Percentiles rank a stretch among this genome's conserved stretches.
Conservation (phyloP, 176 grass and related monocot species). For the Triticum timopheevii region DNA sequence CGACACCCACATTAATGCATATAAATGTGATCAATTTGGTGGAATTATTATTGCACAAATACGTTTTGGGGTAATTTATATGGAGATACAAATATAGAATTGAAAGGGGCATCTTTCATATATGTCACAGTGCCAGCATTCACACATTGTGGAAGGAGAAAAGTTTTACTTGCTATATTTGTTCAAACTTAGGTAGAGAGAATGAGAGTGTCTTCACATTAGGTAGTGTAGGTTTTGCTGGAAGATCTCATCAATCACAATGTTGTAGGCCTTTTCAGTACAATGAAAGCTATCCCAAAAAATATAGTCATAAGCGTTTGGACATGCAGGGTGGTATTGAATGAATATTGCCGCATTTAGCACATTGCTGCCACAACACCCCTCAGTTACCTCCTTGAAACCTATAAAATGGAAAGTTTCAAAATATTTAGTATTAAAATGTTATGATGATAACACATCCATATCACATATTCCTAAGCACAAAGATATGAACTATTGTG, state of each 20-base stretch:
- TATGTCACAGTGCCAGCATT: neutral
- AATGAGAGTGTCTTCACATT: constrained; percentile 23
- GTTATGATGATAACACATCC: neutral
- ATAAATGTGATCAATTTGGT: too few species aligned
- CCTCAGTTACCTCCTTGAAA: constrained; percentile 30
- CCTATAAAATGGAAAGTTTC: constrained; percentile 17
- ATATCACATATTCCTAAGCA: neutral
- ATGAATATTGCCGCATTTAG: constrained; percentile 41
- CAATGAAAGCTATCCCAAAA: constrained; percentile 66
- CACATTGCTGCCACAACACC: constrained; percentile 23
- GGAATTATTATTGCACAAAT: too few species aligned
- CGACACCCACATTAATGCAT: too few species aligned
- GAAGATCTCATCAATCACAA: constrained; percentile 45
- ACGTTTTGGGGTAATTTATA: too few species aligned
- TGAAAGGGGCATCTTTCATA: neutral
- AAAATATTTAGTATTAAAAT: neutral
- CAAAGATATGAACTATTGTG: neutral
- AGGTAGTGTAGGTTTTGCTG: constrained; percentile 4
- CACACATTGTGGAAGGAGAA: neutral
- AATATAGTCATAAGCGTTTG: constrained; percentile 41
- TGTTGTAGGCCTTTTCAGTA: constrained; percentile 38
- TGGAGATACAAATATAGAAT: neutral
- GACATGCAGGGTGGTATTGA: constrained; percentile 36
- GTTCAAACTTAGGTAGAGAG: neutral
- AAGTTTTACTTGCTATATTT: neutral